phyloP scores from a whole-genome alignment of 2,329 filamentous ascomycete genomes.

The Phaeosphaeria sp. region DNA sequence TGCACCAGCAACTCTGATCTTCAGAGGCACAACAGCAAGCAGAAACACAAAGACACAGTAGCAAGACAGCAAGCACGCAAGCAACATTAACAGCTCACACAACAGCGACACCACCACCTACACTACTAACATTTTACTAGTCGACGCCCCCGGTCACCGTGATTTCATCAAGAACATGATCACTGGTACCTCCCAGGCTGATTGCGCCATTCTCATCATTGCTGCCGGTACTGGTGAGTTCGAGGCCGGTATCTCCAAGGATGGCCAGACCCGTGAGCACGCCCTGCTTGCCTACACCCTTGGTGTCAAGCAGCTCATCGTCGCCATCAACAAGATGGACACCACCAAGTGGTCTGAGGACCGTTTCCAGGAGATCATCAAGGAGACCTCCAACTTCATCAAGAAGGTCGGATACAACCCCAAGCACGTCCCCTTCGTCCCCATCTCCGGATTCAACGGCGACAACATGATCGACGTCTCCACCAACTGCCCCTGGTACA shows the following conservation, averaged over 20 bases:
- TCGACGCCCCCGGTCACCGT: conserved; percentile 95
- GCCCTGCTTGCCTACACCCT: conserved; percentile 99
- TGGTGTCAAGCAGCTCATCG: conserved; percentile 99
- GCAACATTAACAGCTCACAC: conserved; percentile 2
- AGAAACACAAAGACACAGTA: background rate
- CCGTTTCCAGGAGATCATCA: conserved; percentile 98
- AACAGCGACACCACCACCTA: conserved; percentile 4
- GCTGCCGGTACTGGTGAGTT: conserved; percentile 99
- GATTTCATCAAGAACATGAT: conserved; percentile 99
- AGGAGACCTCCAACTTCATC: conserved; percentile 99
- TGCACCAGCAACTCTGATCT: background rate
- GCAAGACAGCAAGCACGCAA: background rate
- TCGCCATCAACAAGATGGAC: conserved; percentile 99
- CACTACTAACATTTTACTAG: conserved; percentile 7
- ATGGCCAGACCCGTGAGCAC: conserved; percentile 99
- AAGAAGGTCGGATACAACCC: conserved; percentile 99
- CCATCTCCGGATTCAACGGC: conserved; percentile 99
- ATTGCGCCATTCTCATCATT: conserved; percentile 99
- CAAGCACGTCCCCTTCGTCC: conserved; percentile 97
- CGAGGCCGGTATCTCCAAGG: conserved; percentile 99
- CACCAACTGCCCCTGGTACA: conserved; percentile 99
- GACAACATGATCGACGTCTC: conserved; percentile 98
- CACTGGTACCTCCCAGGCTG: conserved; percentile 99
- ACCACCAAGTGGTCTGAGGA: conserved; percentile 97
- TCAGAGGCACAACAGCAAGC: background rate